Evolutionary conservation across 108 stramenopile genomes (phyloP).

Genomic region (Skeletonema tropicum): DNA sequence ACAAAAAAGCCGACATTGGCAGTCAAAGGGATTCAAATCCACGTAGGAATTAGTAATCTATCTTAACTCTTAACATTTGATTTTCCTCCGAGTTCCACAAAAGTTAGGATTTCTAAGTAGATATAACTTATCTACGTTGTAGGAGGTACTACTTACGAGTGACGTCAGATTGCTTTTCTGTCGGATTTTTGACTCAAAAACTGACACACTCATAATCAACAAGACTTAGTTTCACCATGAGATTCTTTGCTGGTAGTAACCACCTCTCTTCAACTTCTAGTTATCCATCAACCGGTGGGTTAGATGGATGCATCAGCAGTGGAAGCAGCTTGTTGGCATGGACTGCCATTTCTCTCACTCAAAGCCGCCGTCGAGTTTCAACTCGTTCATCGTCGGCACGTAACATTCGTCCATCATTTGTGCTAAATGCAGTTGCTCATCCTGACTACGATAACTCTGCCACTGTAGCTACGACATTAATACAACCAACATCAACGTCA

Average conservation of each 20-base stretch:
- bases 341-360: neutral
- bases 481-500: neutral
- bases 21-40: neutral
- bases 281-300: neutral
- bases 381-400: neutral
- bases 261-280: slow-evolving; percentile 2
- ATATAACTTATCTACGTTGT: neutral
- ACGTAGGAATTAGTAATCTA: neutral
- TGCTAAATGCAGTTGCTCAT: neutral
- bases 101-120: too few relatives aligned
- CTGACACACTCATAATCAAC: neutral
- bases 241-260: neutral
- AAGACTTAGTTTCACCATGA: neutral
- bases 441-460: neutral
- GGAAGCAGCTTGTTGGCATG: neutral
- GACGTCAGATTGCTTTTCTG: neutral
- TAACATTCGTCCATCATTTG: neutral
- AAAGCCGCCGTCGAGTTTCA: neutral
- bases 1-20: neutral
- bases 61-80: too few relatives aligned
- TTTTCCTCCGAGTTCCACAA: too few relatives aligned
- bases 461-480: neutral
- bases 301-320: neutral
- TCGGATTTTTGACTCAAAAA: too few relatives aligned
- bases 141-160: neutral